Evolutionary conservation across 2,329 filamentous ascomycete species (phyloP).

Genomic region (Moelleriella libera): DNA sequence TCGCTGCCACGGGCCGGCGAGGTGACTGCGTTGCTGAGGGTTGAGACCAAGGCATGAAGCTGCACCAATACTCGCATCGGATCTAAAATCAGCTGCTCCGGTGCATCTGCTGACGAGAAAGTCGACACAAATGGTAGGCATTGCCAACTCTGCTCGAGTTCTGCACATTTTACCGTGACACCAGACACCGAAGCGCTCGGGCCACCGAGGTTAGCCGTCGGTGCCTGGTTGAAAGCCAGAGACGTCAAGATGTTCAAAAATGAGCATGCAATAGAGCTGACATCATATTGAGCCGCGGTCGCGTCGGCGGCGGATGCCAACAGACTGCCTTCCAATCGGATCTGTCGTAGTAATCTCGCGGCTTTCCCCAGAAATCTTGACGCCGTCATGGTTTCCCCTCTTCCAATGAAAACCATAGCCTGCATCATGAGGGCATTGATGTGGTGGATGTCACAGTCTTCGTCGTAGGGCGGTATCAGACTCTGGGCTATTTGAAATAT

Average conservation of each 20-base stretch:
- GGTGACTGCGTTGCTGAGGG: not conserved
- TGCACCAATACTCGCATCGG: slow-evolving; percentile 3
- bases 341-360: slow-evolving; percentile 27
- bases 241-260: slow-evolving; percentile 32
- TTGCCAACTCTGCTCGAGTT: too few species aligned
- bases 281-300: slow-evolving; percentile 6
- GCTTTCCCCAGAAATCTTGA: slow-evolving; percentile 53
- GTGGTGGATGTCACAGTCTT: slow-evolving; percentile 26
- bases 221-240: not conserved
- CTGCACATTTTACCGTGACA: too few species aligned
- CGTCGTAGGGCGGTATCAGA: slow-evolving; percentile 34
- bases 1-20: not conserved
- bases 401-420: slow-evolving; percentile 47
- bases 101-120: not conserved
- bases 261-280: slow-evolving; percentile 38
- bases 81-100: not conserved
- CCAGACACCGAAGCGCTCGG: too few species aligned
- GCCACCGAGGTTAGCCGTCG: not conserved
- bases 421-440: slow-evolving; percentile 34
- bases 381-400: slow-evolving; percentile 39
- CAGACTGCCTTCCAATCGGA: not conserved
- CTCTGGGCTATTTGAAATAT: slow-evolving; percentile 36
- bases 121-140: not conserved
- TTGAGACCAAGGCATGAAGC: not conserved
- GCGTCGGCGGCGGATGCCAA: slow-evolving; percentile 4